A percentile compares a stretch with the other conserved stretches of the same genome.
Conservation (phyloP, 768 basidiomycete species). For the Termitomyces sp. region DNA sequence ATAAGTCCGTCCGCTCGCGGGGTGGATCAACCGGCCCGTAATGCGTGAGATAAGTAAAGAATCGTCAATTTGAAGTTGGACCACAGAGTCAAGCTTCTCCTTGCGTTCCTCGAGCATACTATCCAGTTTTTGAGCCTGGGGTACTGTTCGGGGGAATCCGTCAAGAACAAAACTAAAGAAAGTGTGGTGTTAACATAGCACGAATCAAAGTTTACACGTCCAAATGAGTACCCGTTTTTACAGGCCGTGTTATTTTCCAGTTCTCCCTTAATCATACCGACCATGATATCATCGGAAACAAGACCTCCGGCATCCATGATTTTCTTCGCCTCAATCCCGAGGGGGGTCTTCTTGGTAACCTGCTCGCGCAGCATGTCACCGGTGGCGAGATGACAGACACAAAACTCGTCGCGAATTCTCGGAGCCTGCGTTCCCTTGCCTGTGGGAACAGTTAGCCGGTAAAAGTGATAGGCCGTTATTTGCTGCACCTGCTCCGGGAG, state of each 20-base stretch:
- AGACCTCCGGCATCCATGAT: constrained; percentile 97
- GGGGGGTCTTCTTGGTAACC: constrained; percentile 78
- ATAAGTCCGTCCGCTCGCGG: constrained; percentile 85
- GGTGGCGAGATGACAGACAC: constrained; percentile 96
- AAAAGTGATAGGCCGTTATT: not conserved
- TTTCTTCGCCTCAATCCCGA: constrained; percentile 93
- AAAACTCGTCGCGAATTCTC: constrained; percentile 86
- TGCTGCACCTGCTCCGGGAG: constrained; percentile 89
- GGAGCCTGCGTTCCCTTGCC: constrained; percentile 99
- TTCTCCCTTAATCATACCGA: constrained; percentile 96
- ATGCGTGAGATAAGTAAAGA: constrained; percentile 96
- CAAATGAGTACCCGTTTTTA: constrained; percentile 80
- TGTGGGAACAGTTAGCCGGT: constrained; percentile 25
- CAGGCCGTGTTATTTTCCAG: constrained; percentile 89
- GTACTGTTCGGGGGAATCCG: constrained; percentile 98
- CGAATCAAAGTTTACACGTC: not conserved
- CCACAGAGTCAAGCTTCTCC: constrained; percentile 89
- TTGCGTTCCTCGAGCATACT: constrained; percentile 78
- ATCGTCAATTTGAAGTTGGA: constrained; percentile 91
- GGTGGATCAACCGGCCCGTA: constrained; percentile 93
- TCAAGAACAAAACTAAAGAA: constrained; percentile 89
- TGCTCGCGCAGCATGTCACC: constrained; percentile 99
- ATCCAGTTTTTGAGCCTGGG: constrained; percentile 95
- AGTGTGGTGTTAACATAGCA: constrained; percentile 13
- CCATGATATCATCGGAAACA: constrained; percentile 95